These are phyloP conservation scores for Pythium sukuiense DNA, from an alignment of 352 stramenopile species.

Conservation along the genomic window DNA sequence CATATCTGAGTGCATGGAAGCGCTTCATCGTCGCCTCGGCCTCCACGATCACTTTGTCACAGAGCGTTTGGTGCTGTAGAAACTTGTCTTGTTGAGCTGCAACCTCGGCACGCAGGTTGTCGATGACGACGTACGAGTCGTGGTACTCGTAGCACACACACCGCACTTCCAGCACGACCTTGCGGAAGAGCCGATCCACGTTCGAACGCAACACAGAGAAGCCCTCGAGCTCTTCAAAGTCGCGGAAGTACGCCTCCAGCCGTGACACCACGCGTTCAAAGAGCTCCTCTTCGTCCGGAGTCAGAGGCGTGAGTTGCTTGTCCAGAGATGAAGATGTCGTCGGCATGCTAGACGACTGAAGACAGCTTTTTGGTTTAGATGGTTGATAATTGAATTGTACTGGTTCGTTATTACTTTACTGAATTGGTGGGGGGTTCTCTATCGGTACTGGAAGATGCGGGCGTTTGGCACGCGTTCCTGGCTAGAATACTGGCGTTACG, in stretches of 20 bases:
- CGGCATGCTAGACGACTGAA: slow-evolving; percentile 18
- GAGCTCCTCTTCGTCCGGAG: slow-evolving; percentile 37
- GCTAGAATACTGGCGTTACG: neutral
- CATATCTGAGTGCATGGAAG: slow-evolving; percentile 18
- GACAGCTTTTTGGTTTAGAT: neutral
- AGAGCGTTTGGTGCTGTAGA: slow-evolving; percentile 16
- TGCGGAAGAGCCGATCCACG: slow-evolving; percentile 32
- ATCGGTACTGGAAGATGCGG: slow-evolving; percentile 3
- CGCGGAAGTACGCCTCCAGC: slow-evolving; percentile 35
- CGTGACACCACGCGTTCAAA: slow-evolving; percentile 31
- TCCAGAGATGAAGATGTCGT: slow-evolving; percentile 16
- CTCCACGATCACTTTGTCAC: slow-evolving; percentile 37
- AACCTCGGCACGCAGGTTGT: slow-evolving; percentile 26
- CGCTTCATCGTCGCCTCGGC: slow-evolving; percentile 24
- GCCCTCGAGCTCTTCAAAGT: slow-evolving; percentile 47
- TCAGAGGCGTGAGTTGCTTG: slow-evolving; percentile 31
- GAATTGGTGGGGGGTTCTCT: slow-evolving; percentile 4
- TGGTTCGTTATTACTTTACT: neutral
- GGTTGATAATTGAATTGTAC: slow-evolving; percentile 5
- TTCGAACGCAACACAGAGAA: slow-evolving; percentile 37
- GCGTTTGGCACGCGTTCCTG: neutral
- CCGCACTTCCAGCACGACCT: slow-evolving; percentile 39
- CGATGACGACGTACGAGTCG: slow-evolving; percentile 18
- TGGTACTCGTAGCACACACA: slow-evolving; percentile 39
- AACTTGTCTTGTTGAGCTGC: slow-evolving; percentile 15